Base-by-base conservation (phyloP, 805 yeast genomes). In the Barnettozyma botsteinii region DNA sequence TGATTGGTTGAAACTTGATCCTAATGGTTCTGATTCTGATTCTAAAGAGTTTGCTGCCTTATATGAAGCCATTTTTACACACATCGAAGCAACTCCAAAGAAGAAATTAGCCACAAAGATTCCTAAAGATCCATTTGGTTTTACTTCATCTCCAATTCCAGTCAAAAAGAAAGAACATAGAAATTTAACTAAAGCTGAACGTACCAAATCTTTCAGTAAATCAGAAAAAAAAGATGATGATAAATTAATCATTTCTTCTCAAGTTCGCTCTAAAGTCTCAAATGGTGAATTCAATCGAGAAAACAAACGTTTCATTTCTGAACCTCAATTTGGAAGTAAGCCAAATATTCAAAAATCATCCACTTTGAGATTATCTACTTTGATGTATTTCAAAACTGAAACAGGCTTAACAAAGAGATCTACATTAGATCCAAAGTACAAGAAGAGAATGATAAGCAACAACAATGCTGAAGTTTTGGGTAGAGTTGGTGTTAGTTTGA, bases 21-120 rank as follows among this genome's bases (percentile, higher is more conserved):
- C 45, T 2, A 40, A 33, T 18, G 50, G 43, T 22, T 35, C 43
- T 4, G 46, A 58, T 4, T 47, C 56, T 4, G 45, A 58, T 2
- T 50, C 57, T 4, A 44, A 43, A 29, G 64, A 60, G 23, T 52
- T 60, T 44, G 60, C 58, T 5, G 38, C 51, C 10, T 39, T 60
- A 7, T 60, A 59, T 42, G 53, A 56, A 33, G 62, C 56, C 30
- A 51, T 59, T 30, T 60, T 60, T 39, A 55, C 50, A 29, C 38
- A 42, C 37, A 26, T 27, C 4, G 39, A 46, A 25, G 18, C 39
- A 4, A 23, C 49, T 10, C 43, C 51, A 15, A 37, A 31, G 33
- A 48, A 32, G 33, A 35, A 38, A 18, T 41, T 45, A 15, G 37
- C 38, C 37, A 30, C 34, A 15, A 37, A 39, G 28, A 30, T 31